Evolutionary conservation across 2,329 filamentous ascomycete species (phyloP).

Genomic region (Pestalotiopsis sp.): DNA sequence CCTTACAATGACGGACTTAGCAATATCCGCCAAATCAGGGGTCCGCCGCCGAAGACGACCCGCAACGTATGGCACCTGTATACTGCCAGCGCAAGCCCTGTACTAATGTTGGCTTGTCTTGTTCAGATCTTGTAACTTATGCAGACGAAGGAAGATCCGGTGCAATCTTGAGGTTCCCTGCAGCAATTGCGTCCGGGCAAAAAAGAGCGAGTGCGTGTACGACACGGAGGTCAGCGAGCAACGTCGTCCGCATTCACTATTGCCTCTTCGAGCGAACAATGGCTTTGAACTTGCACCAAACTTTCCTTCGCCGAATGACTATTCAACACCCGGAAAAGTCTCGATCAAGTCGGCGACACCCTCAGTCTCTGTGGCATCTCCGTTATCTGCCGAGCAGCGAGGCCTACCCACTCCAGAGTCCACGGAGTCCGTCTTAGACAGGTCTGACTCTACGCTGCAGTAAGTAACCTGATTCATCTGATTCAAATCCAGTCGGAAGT

Average conservation of each 20-base stretch:
- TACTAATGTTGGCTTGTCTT: background rate
- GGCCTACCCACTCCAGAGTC: background rate
- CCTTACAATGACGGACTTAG: background rate
- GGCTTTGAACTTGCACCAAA: background rate
- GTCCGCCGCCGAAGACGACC: background rate
- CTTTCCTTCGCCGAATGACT: background rate
- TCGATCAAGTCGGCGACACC: background rate
- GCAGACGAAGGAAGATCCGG: slow-evolving; percentile 60
- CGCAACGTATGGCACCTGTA: background rate
- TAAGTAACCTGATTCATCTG: background rate
- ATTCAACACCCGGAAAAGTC: background rate
- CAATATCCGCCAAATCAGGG: background rate
- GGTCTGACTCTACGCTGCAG: background rate
- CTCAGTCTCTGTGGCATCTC: background rate
- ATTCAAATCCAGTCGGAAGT: background rate
- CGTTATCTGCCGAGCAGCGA: background rate
- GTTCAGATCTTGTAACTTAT: slow-evolving; percentile 40
- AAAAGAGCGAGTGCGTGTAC: slow-evolving; percentile 53
- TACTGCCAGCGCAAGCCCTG: background rate
- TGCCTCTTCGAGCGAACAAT: background rate
- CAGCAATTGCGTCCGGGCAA: slow-evolving; percentile 58
- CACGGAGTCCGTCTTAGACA: background rate
- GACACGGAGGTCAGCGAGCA: slow-evolving; percentile 22
- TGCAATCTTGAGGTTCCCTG: slow-evolving; percentile 62
- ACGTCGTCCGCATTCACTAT: background rate